A percentile compares a stretch with the other conserved stretches of the same genome.
Evolutionary conservation across 345 rosid species (phyloP).

Genomic region (Lumnitzera racemosa): DNA sequence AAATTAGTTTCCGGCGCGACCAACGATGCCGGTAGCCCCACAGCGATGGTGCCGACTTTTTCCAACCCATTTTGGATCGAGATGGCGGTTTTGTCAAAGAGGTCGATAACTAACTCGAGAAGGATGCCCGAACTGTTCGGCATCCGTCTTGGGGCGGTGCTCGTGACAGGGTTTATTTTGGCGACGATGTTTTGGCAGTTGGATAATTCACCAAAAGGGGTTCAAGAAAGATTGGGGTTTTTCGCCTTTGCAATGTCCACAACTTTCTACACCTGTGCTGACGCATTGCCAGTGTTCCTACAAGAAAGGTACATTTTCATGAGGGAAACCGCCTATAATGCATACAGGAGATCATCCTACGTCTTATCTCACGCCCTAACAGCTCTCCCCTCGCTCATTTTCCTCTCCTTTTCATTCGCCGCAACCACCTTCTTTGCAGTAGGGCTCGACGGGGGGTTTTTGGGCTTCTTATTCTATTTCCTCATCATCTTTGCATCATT

Average conservation of each 20-base stretch:
- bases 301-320: conserved; percentile 96
- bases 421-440: conserved; percentile 80
- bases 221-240: conserved; percentile 79
- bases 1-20: conserved; percentile 66
- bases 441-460: conserved; percentile 78
- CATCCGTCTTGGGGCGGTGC: conserved; percentile 59
- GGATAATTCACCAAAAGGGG: conserved; percentile 82
- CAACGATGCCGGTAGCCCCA: conserved; percentile 17
- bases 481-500: conserved; percentile 70
- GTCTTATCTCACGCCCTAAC: conserved; percentile 67
- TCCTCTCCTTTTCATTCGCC: conserved; percentile 65
- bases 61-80: conserved; percentile 86
- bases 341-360: conserved; percentile 85
- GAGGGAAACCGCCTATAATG: conserved; percentile 91
- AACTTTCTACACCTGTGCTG: conserved; percentile 93
- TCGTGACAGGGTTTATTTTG: conserved; percentile 80
- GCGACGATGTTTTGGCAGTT: conserved; percentile 91
- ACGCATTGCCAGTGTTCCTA: conserved; percentile 86
- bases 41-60: conserved; percentile 67
- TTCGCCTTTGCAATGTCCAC: conserved; percentile 98
- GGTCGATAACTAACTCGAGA: conserved; percentile 56
- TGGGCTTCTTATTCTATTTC: conserved; percentile 66
- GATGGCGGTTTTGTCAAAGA: conserved; percentile 58
- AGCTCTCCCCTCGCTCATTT: conserved; percentile 44
- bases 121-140: conserved; percentile 84